These are phyloP conservation scores for Pyrrhoderma lamaoense DNA, from an alignment of 1,284 basidiomycete species.

Conservation along the genomic window DNA sequence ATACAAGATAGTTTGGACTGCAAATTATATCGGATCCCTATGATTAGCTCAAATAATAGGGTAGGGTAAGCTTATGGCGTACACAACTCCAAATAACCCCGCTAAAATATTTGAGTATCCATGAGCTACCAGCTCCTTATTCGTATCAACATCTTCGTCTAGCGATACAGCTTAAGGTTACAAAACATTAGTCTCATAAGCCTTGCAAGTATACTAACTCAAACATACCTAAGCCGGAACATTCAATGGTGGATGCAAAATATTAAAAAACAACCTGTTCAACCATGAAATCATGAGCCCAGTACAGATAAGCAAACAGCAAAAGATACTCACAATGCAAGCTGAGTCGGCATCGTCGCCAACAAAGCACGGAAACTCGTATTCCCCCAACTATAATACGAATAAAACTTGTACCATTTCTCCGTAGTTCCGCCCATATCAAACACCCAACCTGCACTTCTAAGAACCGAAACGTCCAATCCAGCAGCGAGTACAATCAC, in stretches of 20 bases:
- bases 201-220: neutral
- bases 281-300: conserved; percentile 6
- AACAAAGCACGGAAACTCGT: conserved; percentile 62
- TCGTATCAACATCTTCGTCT: conserved; percentile 86
- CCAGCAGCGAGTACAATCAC: conserved; percentile 60
- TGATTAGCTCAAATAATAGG: too few species aligned
- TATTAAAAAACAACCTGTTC: conserved; percentile 77
- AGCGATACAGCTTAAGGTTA: conserved; percentile 70
- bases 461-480: conserved; percentile 55
- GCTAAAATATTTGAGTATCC: conserved; percentile 87
- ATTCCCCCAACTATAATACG: conserved; percentile 57
- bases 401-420: conserved; percentile 80
- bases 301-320: conserved; percentile 19
- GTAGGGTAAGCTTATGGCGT: conserved; percentile 28
- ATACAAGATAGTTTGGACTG: conserved; percentile 78
- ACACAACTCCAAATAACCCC: conserved; percentile 78
- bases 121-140: conserved; percentile 89
- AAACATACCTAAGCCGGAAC: conserved; percentile 80
- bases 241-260: conserved; percentile 90
- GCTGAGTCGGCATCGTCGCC: conserved; percentile 74
- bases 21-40: too few species aligned
- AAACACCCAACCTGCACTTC: conserved; percentile 83
- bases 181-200: neutral
- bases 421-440: conserved; percentile 59
- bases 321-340: conserved; percentile 55